Base-by-base conservation (phyloP, 257 asterid species). In the Primulina tabacum region DNA sequence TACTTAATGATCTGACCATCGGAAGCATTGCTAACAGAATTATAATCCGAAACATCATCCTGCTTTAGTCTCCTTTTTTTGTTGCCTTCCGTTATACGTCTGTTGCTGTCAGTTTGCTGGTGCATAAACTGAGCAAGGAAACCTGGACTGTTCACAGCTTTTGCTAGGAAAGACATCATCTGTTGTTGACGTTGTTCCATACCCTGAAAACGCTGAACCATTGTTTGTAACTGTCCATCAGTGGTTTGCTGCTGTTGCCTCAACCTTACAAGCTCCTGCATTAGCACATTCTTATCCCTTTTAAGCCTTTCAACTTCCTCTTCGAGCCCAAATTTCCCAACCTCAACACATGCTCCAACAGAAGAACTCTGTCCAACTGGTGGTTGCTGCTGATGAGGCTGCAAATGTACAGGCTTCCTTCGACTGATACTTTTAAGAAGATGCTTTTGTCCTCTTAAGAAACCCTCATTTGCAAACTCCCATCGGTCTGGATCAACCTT, bases 91-190 rank as follows among this genome's bases (percentile, higher is more conserved):
- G 94, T 73, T 70, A 88, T 82, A 20, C 76, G 83, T 67, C 90
- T 82, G 57, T 63, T 77, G 59, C 65, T 73, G 18, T 83, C 92
- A 64, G 75, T 80, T 72, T 81, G 90, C 69, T 85, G 89, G 52
- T 88, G 89, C 40, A 88, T 89, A 62, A 90, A 75, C 84, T 88
- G 96, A 11, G 96, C 73, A 50, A 90, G 82, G 70, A 90, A 88
- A 8, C 88, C 86, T 26, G 96, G 88, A 81, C 84, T 90, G 75
- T 90, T 90, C 87, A 90, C 79, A 30, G 96, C 96, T 79, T 88
- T 90, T 10, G 96, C 96, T 12, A 90, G 96, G 74, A 88, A 90
- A 2, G 96, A 84, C 95, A 88, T 86, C 95, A 90, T 88, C 69
- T 90, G 96, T 58, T 85, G 87, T 67, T 88, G 92, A 57, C 91